Percentiles rank a stretch among this genome's conserved stretches.
phyloP scores from a whole-genome alignment of 2,329 filamentous ascomycete species.

The Pseudocercospora cruenta region DNA sequence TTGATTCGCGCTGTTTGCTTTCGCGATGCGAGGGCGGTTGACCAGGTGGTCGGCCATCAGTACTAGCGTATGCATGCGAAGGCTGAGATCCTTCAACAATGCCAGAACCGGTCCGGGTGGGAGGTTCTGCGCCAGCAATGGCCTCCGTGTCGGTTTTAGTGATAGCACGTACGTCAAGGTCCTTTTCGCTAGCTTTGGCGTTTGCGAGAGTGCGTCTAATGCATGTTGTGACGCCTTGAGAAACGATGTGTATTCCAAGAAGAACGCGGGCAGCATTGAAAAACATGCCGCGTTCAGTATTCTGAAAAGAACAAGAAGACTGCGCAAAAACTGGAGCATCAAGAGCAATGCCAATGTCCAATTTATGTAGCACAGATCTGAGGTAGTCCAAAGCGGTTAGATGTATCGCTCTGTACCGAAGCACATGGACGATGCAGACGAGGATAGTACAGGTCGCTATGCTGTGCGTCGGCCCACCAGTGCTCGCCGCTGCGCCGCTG shows the following conservation, averaged over 20 bases:
- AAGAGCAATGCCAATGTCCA: conserved; percentile 37
- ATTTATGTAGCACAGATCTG: conserved; percentile 41
- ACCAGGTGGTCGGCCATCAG: conserved; percentile 55
- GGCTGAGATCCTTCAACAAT: conserved; percentile 31
- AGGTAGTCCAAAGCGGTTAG: conserved; percentile 43
- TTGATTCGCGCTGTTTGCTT: conserved; percentile 61
- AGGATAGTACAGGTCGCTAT: conserved; percentile 72
- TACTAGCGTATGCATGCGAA: conserved; percentile 37
- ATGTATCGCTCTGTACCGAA: conserved; percentile 56
- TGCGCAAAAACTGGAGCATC: conserved; percentile 37
- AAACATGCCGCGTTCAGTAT: conserved; percentile 37
- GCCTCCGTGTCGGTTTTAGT: conserved; percentile 38
- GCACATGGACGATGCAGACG: conserved; percentile 58
- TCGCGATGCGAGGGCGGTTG: conserved; percentile 57
- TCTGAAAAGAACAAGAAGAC: conserved; percentile 35
- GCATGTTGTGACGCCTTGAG: conserved; percentile 42
- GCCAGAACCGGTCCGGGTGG: conserved; percentile 24
- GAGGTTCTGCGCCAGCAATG: conserved; percentile 31
- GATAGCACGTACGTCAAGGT: conserved; percentile 33
- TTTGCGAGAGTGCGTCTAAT: conserved; percentile 41
- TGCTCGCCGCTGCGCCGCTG: conserved; percentile 75
- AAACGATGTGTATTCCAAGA: conserved; percentile 43
- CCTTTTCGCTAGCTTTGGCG: conserved; percentile 42
- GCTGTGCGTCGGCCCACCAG: conserved; percentile 70
- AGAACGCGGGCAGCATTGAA: conserved; percentile 38